These are phyloP conservation scores for Closterium sp. DNA, from an alignment of 139 green algal species.

Conservation along the genomic window DNA sequence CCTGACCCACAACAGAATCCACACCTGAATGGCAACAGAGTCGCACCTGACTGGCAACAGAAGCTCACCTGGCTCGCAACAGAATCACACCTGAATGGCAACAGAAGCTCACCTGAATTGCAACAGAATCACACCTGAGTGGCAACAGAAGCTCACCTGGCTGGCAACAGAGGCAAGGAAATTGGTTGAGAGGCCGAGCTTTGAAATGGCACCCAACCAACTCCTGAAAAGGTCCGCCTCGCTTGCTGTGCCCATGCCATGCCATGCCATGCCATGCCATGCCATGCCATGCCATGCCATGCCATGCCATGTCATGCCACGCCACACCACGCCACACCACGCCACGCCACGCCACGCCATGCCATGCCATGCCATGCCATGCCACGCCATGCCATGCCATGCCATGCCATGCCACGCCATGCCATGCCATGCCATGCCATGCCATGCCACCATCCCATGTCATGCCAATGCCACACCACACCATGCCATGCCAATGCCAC, in stretches of 20 bases:
- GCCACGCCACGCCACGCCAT: too few relatives aligned
- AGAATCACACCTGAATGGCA: background rate
- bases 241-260: background rate
- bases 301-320: background rate
- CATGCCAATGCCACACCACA: too few relatives aligned
- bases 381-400: too few relatives aligned
- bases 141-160: background rate
- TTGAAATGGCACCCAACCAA: background rate
- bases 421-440: too few relatives aligned
- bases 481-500: too few relatives aligned
- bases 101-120: background rate
- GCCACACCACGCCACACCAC: background rate
- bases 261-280: too few relatives aligned
- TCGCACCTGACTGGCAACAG: background rate
- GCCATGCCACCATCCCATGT: too few relatives aligned
- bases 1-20: too few relatives aligned
- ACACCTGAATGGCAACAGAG: too few relatives aligned
- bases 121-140: background rate
- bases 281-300: background rate
- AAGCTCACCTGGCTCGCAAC: background rate
- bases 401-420: too few relatives aligned
- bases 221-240: background rate
- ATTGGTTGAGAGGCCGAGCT: background rate
- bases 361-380: too few relatives aligned
- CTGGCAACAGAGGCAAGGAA: background rate